Percentiles rank a stretch among this genome's conserved stretches.
Conservation (phyloP, 1,139 yeast genomes). For the Pichia sp. region DNA sequence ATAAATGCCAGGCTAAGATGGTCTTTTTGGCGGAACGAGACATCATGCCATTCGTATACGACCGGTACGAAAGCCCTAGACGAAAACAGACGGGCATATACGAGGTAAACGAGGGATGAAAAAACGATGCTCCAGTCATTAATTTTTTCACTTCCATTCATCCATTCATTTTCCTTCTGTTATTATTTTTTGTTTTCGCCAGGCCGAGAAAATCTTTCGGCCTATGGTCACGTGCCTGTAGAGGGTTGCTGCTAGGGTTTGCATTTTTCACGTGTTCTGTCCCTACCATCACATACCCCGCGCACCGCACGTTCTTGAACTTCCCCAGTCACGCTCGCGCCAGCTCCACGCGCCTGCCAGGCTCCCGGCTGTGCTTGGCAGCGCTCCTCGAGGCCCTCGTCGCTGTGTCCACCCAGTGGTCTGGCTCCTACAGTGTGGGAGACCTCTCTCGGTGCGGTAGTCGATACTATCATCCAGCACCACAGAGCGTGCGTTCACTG, state of each 20-base stretch:
- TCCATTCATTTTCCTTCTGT: no score
- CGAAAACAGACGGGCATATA: neutral
- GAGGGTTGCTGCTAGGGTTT: no score
- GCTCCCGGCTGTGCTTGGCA: neutral
- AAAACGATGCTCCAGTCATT: no score
- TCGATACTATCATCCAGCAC: constrained; percentile 4
- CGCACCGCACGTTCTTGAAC: neutral
- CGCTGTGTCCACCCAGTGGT: neutral
- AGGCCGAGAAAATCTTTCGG: no score
- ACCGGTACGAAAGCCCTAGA: constrained; percentile 6
- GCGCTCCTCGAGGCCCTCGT: no score
- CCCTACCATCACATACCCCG: neutral
- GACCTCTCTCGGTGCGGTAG: constrained; percentile 7
- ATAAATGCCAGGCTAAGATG: neutral
- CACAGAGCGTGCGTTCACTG: constrained; percentile 2
- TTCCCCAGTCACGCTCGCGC: no score
- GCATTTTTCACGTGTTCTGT: no score
- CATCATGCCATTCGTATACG: constrained; percentile 10
- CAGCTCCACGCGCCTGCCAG: no score
- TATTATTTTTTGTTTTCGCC: no score
- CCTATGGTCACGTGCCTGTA: no score
- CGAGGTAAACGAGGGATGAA: neutral
- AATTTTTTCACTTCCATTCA: no score
- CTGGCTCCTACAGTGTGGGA: neutral
- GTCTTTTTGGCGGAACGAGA: constrained; percentile 11